These are phyloP conservation scores for Aspergillus funiculosus DNA, from an alignment of 495 filamentous ascomycete species.

Conservation along the genomic window DNA sequence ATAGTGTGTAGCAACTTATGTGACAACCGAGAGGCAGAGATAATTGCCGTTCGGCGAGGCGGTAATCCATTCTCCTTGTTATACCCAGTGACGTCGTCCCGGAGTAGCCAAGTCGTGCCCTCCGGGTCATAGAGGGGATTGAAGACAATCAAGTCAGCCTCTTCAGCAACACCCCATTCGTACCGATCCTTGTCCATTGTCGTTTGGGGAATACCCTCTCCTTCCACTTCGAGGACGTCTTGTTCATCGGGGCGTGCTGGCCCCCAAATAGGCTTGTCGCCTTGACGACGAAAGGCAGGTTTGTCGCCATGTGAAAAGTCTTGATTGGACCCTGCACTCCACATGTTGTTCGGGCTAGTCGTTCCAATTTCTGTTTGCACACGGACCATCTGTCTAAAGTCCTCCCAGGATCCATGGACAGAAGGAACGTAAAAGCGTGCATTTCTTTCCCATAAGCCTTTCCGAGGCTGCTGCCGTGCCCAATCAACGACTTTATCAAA, in stretches of 20 bases:
- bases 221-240: conserved; percentile 63
- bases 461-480: conserved; percentile 79
- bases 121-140: conserved; percentile 92
- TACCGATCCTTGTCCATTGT: conserved; percentile 74
- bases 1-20: conserved; percentile 75
- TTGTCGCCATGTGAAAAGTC: conserved; percentile 35
- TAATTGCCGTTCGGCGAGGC: conserved; percentile 82
- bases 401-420: conserved; percentile 84
- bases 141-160: conserved; percentile 88
- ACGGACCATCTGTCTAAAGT: conserved; percentile 88
- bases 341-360: conserved; percentile 65
- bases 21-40: conserved; percentile 77
- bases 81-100: conserved; percentile 87
- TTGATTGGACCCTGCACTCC: conserved; percentile 44
- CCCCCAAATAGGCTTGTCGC: conserved; percentile 78
- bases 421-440: conserved; percentile 85
- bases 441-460: conserved; percentile 91
- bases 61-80: conserved; percentile 59
- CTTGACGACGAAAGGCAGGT: conserved; percentile 44
- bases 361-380: conserved; percentile 83
- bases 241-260: conserved; percentile 61
- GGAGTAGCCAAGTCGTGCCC: conserved; percentile 79
- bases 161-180: conserved; percentile 84
- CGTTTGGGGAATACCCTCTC: conserved; percentile 64
- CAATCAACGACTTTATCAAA: conserved; percentile 68